Conservation (phyloP, 2,329 filamentous ascomycete species). For the Sarocladium strictum region DNA sequence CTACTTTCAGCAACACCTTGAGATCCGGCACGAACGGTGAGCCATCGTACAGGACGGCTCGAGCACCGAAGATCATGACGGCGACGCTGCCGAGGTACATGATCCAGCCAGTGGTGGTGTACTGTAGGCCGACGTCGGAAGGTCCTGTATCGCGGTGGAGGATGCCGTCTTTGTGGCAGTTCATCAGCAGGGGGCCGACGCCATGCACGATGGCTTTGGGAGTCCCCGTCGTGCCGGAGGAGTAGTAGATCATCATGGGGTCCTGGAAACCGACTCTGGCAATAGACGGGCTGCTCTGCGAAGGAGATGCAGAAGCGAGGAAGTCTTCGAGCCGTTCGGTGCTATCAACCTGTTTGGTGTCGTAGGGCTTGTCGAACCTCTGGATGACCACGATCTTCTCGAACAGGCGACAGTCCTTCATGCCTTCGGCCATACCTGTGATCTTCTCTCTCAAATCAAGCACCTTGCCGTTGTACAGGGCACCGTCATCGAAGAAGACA, state of each 20-base stretch:
- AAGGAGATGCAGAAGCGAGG: slow-evolving; percentile 21
- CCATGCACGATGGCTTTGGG: slow-evolving; percentile 85
- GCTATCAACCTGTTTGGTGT: slow-evolving; percentile 47
- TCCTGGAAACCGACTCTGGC: slow-evolving; percentile 63
- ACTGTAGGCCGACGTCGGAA: slow-evolving; percentile 43
- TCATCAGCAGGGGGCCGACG: slow-evolving; percentile 57
- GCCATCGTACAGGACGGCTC: slow-evolving; percentile 72
- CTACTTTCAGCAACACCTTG: slow-evolving; percentile 54
- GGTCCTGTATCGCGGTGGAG: slow-evolving; percentile 39
- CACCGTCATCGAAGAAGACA: slow-evolving; percentile 77
- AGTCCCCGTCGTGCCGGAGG: slow-evolving; percentile 73
- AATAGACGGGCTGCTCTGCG: slow-evolving; percentile 39
- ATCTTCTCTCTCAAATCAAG: slow-evolving; percentile 71
- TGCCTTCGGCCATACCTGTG: slow-evolving; percentile 58
- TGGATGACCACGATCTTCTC: slow-evolving; percentile 58
- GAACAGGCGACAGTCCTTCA: slow-evolving; percentile 57
- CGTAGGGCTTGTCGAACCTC: slow-evolving; percentile 55
- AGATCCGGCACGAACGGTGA: slow-evolving; percentile 70
- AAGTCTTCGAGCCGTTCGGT: slow-evolving; percentile 41
- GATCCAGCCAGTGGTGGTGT: slow-evolving; percentile 75
- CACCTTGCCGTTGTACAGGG: slow-evolving; percentile 73
- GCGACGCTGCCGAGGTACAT: slow-evolving; percentile 68
- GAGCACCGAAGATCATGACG: slow-evolving; percentile 52
- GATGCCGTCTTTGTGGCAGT: slow-evolving; percentile 49
- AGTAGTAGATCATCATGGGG: slow-evolving; percentile 73